Conservation (phyloP, 2,329 filamentous ascomycete species). For the Ceratocystiopsis minuta region DNA sequence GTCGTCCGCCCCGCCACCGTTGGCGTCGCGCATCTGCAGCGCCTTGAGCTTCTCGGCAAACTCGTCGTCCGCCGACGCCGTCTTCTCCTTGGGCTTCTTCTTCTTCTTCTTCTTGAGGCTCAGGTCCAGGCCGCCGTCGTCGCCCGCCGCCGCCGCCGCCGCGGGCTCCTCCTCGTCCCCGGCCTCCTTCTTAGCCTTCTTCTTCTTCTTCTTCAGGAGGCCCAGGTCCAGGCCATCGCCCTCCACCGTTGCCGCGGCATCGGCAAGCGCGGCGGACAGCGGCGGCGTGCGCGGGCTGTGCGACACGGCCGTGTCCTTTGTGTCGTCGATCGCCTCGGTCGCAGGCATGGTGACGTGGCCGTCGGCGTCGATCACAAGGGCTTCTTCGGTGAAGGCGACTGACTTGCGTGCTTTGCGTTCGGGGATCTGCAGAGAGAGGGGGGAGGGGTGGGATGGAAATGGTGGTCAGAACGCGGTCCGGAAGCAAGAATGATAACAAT, state of each 20-base stretch:
- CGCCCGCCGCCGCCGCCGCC: slow-evolving; percentile 32
- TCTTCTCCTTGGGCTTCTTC: slow-evolving; percentile 27
- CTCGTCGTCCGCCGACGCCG: slow-evolving; percentile 31
- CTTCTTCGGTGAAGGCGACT: slow-evolving; percentile 79
- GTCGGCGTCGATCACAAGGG: slow-evolving; percentile 75
- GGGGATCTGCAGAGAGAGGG: not conserved
- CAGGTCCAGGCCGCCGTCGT: slow-evolving; percentile 36
- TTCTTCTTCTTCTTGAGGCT: slow-evolving; percentile 68
- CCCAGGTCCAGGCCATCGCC: slow-evolving; percentile 50
- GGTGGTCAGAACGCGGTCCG: too few species aligned
- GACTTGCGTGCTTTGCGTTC: slow-evolving; percentile 39
- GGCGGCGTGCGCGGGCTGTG: slow-evolving; percentile 53
- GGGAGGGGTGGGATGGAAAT: too few species aligned
- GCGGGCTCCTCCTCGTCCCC: slow-evolving; percentile 33
- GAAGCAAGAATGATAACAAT: too few species aligned
- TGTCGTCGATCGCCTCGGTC: slow-evolving; percentile 50
- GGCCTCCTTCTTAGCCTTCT: slow-evolving; percentile 31
- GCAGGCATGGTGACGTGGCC: slow-evolving; percentile 58
- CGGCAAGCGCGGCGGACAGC: slow-evolving; percentile 31
- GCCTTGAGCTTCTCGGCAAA: slow-evolving; percentile 44
- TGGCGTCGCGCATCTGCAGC: slow-evolving; percentile 32
- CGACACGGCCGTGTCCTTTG: slow-evolving; percentile 66
- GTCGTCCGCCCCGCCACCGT: too few species aligned
- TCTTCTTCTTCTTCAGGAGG: slow-evolving; percentile 39
- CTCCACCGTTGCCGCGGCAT: slow-evolving; percentile 11